Base-by-base conservation (phyloP, 108 stramenopile genomes). In the Cafeteria roenbergensis region DNA sequence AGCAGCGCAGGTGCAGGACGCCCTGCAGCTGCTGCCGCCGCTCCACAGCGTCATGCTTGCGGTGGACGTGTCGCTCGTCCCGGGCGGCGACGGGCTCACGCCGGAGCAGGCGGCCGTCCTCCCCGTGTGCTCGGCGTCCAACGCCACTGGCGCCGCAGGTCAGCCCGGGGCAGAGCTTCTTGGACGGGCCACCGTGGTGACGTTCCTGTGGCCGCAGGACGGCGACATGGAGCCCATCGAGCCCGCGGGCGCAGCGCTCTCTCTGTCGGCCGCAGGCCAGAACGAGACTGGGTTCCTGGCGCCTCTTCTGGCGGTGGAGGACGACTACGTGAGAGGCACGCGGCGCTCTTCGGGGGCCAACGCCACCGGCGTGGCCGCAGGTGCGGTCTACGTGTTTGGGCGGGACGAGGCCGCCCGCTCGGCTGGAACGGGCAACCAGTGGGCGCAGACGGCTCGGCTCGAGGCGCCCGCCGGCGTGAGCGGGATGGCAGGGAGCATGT, bases 141-240 rank as follows among this genome's bases (percentile, higher is more conserved):
- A n/a, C n/a, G n/a, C n/a, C n/a, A n/a, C n/a, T n/a, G n/a, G n/a
- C n/a, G n/a, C n/a, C n/a, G n/a, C n/a, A n/a, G n/a, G n/a, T n/a
- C n/a, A n/a, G n/a, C n/a, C n/a, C n/a, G n/a, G n/a, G n/a, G n/a
- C n/a, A n/a, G n/a, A n/a, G n/a, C n/a, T n/a, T n/a, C n/a, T n/a
- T n/a, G n/a, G n/a, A n/a, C n/a, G n/a, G n/a, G n/a, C n/a, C n/a
- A 48, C 17, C 0, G 30, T 65, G n/a, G 64, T 65, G 9, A 65
- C 64, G 20, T 65, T 54, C 26, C 22, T 65, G 20, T 54, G 48
- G 26, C 64, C 64, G 9, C 9, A 65, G 37, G 48, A 52, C 34
- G 64, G 64, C n/a, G 64, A 65, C 64, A 14, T 65, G 34, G 51
- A 51, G 21, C 8, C n/a, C 0, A 14, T 65, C 32, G 53, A 30